Base-by-base conservation (phyloP, 345 rosid species). In the Hibiscus tridactylites region DNA sequence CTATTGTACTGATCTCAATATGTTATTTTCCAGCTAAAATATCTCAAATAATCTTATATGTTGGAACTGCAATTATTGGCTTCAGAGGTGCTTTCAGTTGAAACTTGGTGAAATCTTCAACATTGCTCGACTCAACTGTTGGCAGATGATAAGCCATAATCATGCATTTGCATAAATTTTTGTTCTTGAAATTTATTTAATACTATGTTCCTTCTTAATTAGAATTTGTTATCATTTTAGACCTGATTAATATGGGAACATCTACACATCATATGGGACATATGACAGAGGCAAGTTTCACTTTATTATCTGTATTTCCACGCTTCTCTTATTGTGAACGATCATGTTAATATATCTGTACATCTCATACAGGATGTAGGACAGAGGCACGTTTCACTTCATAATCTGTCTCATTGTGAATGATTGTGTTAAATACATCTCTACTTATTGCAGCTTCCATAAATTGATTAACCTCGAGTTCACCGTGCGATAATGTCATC, bases 401-500 rank as follows among this genome's bases (percentile, higher is more conserved):
- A 5, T 62, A n/a, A 65, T 65, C 24, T 42, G 4, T 1, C 33
- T 44, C 15, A 26, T 42, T 60, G 66, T 7, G 16, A 26, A 71
- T 15, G 24, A 29, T 26, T 46, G 9, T 10, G 12, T 12, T 35
- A n/a, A 6, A 56, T 33, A 33, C 70, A 21, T 19, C 56, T 44
- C 52, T 44, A 65, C 72, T 6, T 52, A n/a, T 52, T 60, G 35
- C 15, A 47, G 24, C 61, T 71, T 53, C 64, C 31, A 26, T 60
- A 28, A 66, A 52, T 13, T 66, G 61, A 13, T 35, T 56, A 54
- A 26, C 9, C 64, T 52, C 3, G 15, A n/a, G 28, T 58, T 61
- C 21, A 6, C 57, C 61, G n/a, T 57, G 80, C 71, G 33, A 28
- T 52, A 53, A 64, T 58, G 62, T 69, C n/a, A 33, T 46, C 7